Evolutionary conservation across 148 eudicot species (phyloP), one percentile per base, ranked within the genome.

Genomic region (Rhododendron griersonianum): DNA sequence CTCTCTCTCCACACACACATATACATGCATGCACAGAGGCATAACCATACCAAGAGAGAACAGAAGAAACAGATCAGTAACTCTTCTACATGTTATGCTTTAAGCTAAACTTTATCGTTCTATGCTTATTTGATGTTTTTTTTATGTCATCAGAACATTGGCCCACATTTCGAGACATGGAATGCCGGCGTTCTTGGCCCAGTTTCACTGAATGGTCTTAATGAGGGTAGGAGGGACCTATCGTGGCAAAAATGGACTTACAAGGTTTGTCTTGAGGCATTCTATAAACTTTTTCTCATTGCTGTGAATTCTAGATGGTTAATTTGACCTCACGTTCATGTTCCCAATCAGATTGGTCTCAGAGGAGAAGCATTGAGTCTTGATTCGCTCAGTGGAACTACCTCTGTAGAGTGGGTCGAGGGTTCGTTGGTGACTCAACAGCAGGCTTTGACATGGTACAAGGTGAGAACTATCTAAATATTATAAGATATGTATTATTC

Each of bases 321-420:
- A 71, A 69, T 13, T 83, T 85, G 80, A 59, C 57, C 75, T 73
- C 63, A 11, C 71, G 45, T 71, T 71, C 14, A 71, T 71, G 76
- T 84, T 30, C 61, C 45, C 45, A 74, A 85, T 84, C 91, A 96
- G 99, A 87, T 96, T 89, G 99, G 99, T 87, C 92, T 97, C 44
- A 90, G 90, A 85, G 99, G 99, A 48, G 99, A 97, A 90, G 90
- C 95, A 76, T 85, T 97, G 91, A 89, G 89, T 85, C 98, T 97
- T 86, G 91, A 95, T 86, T 92, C 99, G 14, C 91, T 97, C 63
- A 90, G 81, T 86, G 98, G 99, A 81, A 91, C 92, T 86, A 90
- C 98, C 30, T 91, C 91, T 45, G 96, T 94, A 84, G 99, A 97
- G 83, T 97, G 99, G 99, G 59, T 86, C 16, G 91, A 88, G 74